Evolutionary conservation across 305 asterid species (phyloP).

Genomic region (Fraxinus sp.): DNA sequence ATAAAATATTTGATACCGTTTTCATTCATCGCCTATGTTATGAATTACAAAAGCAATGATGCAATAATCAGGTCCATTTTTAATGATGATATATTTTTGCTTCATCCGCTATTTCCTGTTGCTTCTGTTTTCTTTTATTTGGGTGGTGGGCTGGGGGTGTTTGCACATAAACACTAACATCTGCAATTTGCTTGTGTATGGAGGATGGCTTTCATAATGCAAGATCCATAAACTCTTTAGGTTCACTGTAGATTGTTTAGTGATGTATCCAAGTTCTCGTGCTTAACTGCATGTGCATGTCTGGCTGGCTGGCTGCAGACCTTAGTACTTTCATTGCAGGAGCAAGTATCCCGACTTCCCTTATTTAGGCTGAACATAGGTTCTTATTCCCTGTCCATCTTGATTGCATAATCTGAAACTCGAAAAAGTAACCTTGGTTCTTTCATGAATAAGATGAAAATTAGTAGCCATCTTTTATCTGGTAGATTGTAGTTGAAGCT

Average conservation of each 20-base stretch:
- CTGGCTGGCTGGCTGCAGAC: neutral
- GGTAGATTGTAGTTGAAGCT: neutral
- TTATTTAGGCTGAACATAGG: neutral
- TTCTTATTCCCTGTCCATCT: neutral
- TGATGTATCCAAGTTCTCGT: neutral
- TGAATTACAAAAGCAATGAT: neutral
- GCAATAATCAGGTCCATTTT: slow-evolving; percentile 11
- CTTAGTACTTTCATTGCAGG: neutral
- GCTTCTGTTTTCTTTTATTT: slow-evolving; percentile 3
- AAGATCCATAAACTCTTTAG: slow-evolving; percentile 9
- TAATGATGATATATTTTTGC: slow-evolving; percentile 11
- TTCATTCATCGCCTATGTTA: neutral
- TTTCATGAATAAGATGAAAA: neutral
- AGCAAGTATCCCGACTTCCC: neutral
- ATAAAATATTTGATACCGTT: neutral
- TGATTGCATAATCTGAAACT: neutral
- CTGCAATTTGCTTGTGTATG: slow-evolving; percentile 1
- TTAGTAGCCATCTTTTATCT: neutral
- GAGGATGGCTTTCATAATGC: slow-evolving; percentile 3
- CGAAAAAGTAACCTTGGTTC: neutral
- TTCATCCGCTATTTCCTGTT: slow-evolving; percentile 5
- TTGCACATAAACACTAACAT: neutral
- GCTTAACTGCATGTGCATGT: slow-evolving; percentile 17
- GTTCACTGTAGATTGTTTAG: neutral
- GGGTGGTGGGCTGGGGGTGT: slow-evolving; percentile 9